These are phyloP conservation scores for Brettanomyces nanus DNA, from an alignment of 805 yeast species.

Conservation along the genomic window DNA sequence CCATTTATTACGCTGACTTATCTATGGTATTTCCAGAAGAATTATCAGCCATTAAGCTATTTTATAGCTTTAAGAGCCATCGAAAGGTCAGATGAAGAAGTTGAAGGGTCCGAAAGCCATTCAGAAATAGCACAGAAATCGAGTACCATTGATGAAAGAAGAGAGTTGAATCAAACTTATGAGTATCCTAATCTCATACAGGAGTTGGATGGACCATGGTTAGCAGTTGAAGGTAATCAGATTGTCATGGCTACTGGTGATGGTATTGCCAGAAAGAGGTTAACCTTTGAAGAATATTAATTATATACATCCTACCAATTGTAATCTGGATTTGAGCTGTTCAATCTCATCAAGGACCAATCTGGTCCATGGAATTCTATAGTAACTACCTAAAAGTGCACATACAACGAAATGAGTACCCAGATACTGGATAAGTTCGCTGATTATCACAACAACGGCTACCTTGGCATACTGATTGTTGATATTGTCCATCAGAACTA, in stretches of 20 bases:
- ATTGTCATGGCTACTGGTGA: conserved; percentile 37
- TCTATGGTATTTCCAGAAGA: conserved; percentile 74
- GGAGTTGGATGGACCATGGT: conserved; percentile 79
- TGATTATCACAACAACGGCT: conserved; percentile 16
- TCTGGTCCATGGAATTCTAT: conserved; percentile 12
- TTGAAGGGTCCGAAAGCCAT: not conserved
- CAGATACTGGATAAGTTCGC: conserved; percentile 17
- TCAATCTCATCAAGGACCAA: conserved; percentile 19
- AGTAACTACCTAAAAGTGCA: conserved; percentile 14
- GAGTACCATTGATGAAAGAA: conserved; percentile 64
- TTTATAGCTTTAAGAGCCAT: conserved; percentile 86
- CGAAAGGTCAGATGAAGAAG: conserved; percentile 32
- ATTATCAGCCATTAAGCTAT: conserved; percentile 70
- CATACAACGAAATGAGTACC: conserved; percentile 16
- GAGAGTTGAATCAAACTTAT: conserved; percentile 66
- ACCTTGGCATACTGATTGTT: conserved; percentile 24
- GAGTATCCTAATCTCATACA: conserved; percentile 67
- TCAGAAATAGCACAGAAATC: conserved; percentile 7
- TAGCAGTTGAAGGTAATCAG: conserved; percentile 55
- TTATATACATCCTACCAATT: conserved; percentile 9
- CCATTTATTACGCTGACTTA: conserved; percentile 61
- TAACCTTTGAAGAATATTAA: conserved; percentile 20
- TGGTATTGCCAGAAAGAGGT: conserved; percentile 24
- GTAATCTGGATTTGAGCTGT: conserved; percentile 16
- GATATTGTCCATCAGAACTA: conserved; percentile 19